A percentile compares a stretch with the other conserved stretches of the same genome.
These are phyloP conservation scores for Phaeosphaeriaceae sp. DNA, from an alignment of 2,329 filamentous ascomycete genomes.

Conservation along the genomic window DNA sequence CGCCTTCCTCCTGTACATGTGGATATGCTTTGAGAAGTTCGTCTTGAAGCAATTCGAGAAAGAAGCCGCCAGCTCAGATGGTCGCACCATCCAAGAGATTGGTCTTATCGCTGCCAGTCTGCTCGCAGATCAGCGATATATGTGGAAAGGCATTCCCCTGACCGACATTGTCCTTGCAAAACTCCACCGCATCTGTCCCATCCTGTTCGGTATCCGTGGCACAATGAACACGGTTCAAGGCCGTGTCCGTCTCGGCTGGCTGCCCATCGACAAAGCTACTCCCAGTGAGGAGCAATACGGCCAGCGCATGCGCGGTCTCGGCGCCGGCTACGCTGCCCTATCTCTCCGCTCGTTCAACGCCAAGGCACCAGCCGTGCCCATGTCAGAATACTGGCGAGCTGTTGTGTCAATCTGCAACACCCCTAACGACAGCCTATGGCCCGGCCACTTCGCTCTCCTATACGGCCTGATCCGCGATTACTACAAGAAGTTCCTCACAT, in stretches of 20 bases:
- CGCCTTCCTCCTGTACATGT: slow-evolving; percentile 66
- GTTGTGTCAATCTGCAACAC: slow-evolving; percentile 80
- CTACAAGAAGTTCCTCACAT: slow-evolving; percentile 76
- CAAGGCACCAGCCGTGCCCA: slow-evolving; percentile 73
- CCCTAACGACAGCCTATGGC: slow-evolving; percentile 59
- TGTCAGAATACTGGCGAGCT: slow-evolving; percentile 82
- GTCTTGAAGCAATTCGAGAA: slow-evolving; percentile 67
- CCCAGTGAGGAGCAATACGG: slow-evolving; percentile 70
- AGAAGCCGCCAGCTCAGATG: slow-evolving; percentile 49
- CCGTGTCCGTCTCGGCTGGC: slow-evolving; percentile 41
- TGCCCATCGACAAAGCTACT: slow-evolving; percentile 31
- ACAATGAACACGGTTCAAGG: slow-evolving; percentile 69
- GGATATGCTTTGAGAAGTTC: slow-evolving; percentile 78
- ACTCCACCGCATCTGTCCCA: slow-evolving; percentile 79
- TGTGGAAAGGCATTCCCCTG: slow-evolving; percentile 71
- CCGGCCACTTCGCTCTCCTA: slow-evolving; percentile 58
- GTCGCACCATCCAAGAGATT: slow-evolving; percentile 70
- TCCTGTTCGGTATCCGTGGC: slow-evolving; percentile 83
- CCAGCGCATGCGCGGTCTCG: slow-evolving; percentile 83
- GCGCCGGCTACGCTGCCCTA: slow-evolving; percentile 82
- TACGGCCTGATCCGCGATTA: slow-evolving; percentile 66
- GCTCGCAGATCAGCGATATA: slow-evolving; percentile 72
- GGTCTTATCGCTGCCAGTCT: slow-evolving; percentile 79
- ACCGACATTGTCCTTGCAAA: slow-evolving; percentile 90
- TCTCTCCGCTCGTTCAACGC: slow-evolving; percentile 74